These are phyloP conservation scores for Pyracantha coccinea DNA, from an alignment of 331 rosid species.

Conservation along the genomic window DNA sequence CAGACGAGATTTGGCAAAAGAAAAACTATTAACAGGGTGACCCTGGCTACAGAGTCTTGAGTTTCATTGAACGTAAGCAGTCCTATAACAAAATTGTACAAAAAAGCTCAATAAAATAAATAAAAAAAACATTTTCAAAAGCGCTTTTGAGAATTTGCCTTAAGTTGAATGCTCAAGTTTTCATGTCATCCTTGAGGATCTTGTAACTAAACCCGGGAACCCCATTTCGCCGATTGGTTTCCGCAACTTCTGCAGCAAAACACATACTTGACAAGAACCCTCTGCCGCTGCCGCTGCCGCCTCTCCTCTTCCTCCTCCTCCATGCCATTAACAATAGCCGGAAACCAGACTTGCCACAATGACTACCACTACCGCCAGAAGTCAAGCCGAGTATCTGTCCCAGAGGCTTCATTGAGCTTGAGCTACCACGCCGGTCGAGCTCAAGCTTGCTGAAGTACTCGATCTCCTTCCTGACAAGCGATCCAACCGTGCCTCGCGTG, in stretches of 20 bases:
- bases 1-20: neutral
- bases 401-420: conserved; percentile 32
- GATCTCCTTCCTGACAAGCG: conserved; percentile 80
- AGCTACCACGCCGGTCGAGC: conserved; percentile 32
- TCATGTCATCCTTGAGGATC: conserved; percentile 49
- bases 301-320: conserved; percentile 59
- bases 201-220: conserved; percentile 53
- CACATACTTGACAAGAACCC: conserved; percentile 45
- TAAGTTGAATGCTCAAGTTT: conserved; percentile 31
- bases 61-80: neutral
- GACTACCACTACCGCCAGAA: conserved; percentile 21
- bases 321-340: conserved; percentile 56
- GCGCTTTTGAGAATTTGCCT: neutral
- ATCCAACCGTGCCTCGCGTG: conserved; percentile 84
- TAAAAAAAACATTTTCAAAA: neutral
- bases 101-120: neutral
- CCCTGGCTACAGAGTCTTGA: neutral
- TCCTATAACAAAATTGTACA: neutral
- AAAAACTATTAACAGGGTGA: neutral
- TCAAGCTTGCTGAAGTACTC: conserved; percentile 77
- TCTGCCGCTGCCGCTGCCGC: conserved; percentile 6
- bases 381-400: conserved; percentile 26
- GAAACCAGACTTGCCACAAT: conserved; percentile 40
- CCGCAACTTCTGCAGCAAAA: conserved; percentile 35
- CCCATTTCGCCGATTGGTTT: conserved; percentile 24